Base-by-base conservation (phyloP, 495 filamentous ascomycete genomes). In the Letharia lupina region DNA sequence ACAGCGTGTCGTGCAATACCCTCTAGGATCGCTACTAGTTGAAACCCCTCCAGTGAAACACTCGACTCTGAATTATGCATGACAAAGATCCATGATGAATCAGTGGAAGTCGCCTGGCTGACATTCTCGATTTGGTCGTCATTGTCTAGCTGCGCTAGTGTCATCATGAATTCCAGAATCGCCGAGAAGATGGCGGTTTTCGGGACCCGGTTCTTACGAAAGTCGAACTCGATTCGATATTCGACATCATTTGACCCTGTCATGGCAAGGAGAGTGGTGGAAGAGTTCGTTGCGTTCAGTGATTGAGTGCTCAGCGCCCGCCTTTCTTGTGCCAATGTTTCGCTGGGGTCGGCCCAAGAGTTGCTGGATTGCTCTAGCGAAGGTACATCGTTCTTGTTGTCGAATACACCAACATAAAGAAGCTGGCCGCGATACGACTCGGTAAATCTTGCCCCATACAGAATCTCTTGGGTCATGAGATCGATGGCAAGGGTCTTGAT, bases 21-120 rank as follows among this genome's bases (percentile, higher is more conserved):
- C 58, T 60, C 58, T 18, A 60, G 28, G 37, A 60, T 60, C 18
- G 35, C 58, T 40, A 60, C 2, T 44, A 60, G 4, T 23, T 60
- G 15, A 44, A 40, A n/a, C 5, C 6, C n/a, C 31, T 44, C 2
- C 58, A 60, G 31, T 41, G n/a, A 18, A 42, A 35, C 10, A 16
- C 8, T 35, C 13, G 52, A 56, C 52, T 35, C 13, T 10, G 52
- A 7, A 23, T 54, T 23, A 57, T 20, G 33, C 54, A 18, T 35
- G 2, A 57, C 54, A 33, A 37, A 60, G 41, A 45, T n/a, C 45
- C 35, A 44, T 42, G 13, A 15, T 20, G 6, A 12, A 37, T 41
- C 45, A 48, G 31, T 16, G 56, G 57, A n/a, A 40, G 39, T 28
- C 40, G 9, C 12, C 12, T 35, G 28, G n/a, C 45, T 48, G 44